These are phyloP conservation scores for Alternaria ethzedia DNA, from an alignment of 2,329 filamentous ascomycete species.

Conservation along the genomic window DNA sequence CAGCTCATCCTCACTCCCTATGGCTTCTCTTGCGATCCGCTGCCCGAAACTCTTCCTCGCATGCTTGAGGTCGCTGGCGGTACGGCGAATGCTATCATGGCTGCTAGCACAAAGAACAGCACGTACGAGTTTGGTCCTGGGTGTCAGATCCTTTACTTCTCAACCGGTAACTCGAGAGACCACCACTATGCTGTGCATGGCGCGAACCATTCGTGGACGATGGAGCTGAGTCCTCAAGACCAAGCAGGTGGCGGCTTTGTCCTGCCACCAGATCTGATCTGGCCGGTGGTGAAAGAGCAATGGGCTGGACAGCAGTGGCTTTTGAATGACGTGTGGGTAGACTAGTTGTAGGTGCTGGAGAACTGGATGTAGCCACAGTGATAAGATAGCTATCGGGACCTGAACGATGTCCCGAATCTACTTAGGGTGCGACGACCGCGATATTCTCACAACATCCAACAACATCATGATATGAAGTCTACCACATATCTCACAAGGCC, in stretches of 20 bases:
- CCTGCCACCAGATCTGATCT: constrained; percentile 55
- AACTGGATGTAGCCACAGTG: no score
- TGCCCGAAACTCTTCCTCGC: constrained; percentile 57
- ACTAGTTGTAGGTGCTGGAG: neutral
- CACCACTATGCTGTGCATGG: constrained; percentile 51
- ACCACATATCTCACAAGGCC: neutral
- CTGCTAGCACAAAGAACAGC: constrained; percentile 44
- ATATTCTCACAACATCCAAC: neutral
- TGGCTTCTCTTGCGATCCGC: constrained; percentile 52
- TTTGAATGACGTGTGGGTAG: constrained; percentile 26
- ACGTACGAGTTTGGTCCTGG: constrained; percentile 54
- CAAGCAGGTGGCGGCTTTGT: constrained; percentile 56
- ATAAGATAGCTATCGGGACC: neutral
- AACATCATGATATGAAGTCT: neutral
- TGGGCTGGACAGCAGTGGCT: constrained; percentile 49
- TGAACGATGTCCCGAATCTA: neutral
- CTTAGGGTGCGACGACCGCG: neutral
- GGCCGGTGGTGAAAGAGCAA: constrained; percentile 54
- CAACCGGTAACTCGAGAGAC: constrained; percentile 54
- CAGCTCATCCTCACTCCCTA: constrained; percentile 66
- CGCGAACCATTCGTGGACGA: constrained; percentile 53
- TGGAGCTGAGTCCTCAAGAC: constrained; percentile 54
- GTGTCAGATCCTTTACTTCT: constrained; percentile 66
- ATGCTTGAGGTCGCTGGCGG: constrained; percentile 47
- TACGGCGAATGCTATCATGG: constrained; percentile 55